phyloP scores from a whole-genome alignment of 2,329 filamentous ascomycete genomes.

The Chaetoscypha palmicola region DNA sequence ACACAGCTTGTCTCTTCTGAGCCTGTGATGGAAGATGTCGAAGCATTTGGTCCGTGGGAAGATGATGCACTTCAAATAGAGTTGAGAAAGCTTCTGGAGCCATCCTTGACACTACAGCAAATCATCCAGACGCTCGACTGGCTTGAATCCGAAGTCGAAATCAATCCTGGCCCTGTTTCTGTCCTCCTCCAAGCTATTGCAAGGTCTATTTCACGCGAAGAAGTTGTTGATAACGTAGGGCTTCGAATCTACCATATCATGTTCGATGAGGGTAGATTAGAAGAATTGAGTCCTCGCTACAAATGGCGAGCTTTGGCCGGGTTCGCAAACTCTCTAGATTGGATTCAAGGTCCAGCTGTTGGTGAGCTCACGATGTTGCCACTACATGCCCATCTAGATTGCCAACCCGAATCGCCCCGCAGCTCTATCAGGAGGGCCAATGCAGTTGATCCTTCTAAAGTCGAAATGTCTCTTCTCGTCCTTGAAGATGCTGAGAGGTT shows the following conservation, averaged over 20 bases:
- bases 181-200: slow-evolving; percentile 35
- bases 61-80: slow-evolving; percentile 24
- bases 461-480: too few relatives aligned
- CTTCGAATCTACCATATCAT: slow-evolving; percentile 32
- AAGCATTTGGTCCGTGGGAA: slow-evolving; percentile 28
- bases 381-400: too few relatives aligned
- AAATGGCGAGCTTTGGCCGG: slow-evolving; percentile 28
- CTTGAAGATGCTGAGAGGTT: slow-evolving; percentile 23
- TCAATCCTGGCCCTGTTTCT: slow-evolving; percentile 25
- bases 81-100: slow-evolving; percentile 30
- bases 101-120: slow-evolving; percentile 34
- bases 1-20: slow-evolving; percentile 25
- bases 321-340: slow-evolving; percentile 20
- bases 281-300: slow-evolving; percentile 23
- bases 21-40: slow-evolving; percentile 19
- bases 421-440: too few relatives aligned
- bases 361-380: too few relatives aligned
- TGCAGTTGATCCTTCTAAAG: too few relatives aligned
- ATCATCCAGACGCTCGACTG: slow-evolving; percentile 33
- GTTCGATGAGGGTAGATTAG: slow-evolving; percentile 20
- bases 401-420: too few relatives aligned
- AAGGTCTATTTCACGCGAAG: slow-evolving; percentile 32
- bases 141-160: slow-evolving; percentile 24
- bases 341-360: slow-evolving; percentile 14
- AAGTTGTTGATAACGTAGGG: slow-evolving; percentile 28